These are phyloP conservation scores for Penicillium crystallinum DNA, from an alignment of 495 filamentous ascomycete species.

Conservation along the genomic window DNA sequence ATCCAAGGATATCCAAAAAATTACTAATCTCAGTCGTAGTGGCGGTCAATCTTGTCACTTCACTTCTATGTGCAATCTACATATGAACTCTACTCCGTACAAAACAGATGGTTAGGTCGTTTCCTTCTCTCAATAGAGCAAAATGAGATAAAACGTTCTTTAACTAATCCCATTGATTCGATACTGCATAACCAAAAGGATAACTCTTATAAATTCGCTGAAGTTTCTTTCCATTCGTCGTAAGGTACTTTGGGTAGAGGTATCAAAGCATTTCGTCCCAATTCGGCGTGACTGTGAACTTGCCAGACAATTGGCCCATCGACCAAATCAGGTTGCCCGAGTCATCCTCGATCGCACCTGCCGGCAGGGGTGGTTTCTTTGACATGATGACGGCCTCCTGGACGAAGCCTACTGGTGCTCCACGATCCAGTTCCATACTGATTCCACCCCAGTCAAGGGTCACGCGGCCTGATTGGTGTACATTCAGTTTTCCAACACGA, in stretches of 20 bases:
- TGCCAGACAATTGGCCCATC: constrained; percentile 47
- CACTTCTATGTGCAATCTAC: not conserved
- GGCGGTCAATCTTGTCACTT: not conserved
- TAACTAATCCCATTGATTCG: not conserved
- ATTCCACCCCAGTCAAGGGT: constrained; percentile 49
- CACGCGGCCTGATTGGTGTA: constrained; percentile 46
- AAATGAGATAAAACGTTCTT: not conserved
- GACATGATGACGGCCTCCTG: constrained; percentile 43
- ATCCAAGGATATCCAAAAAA: not conserved
- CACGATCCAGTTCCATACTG: constrained; percentile 42
- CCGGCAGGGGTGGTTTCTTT: constrained; percentile 17
- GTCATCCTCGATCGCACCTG: constrained; percentile 19
- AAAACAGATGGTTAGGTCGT: not conserved
- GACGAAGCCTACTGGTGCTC: constrained; percentile 38
- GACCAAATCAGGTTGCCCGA: constrained; percentile 40
- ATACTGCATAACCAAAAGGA: not conserved
- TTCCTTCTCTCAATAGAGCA: not conserved
- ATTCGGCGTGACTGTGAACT: constrained; percentile 46
- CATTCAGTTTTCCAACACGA: constrained; percentile 51
- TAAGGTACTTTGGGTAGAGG: not conserved
- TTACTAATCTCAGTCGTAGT: not conserved
- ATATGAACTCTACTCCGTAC: not conserved
- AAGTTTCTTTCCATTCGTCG: constrained; percentile 3
- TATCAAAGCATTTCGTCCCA: constrained; percentile 44
- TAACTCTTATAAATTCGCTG: not conserved